phyloP scores from a whole-genome alignment of 2,329 filamentous ascomycete genomes.

The Paecilomyces dactylethromorphus region DNA sequence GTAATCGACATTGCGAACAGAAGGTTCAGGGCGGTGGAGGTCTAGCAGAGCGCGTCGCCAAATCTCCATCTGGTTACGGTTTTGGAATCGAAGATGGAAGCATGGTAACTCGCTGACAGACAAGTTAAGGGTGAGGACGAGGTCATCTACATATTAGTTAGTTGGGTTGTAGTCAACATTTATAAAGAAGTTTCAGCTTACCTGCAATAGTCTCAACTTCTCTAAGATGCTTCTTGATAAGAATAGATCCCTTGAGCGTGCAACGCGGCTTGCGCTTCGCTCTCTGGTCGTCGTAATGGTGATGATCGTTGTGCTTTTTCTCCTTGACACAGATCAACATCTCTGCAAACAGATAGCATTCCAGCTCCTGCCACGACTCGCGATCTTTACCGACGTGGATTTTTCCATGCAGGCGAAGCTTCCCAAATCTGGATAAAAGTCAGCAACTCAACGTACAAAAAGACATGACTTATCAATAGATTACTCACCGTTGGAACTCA shows the following conservation, averaged over 20 bases:
- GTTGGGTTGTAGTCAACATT: neutral
- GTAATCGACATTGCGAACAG: slow-evolving; percentile 64
- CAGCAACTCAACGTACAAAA: neutral
- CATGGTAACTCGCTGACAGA: slow-evolving; percentile 88
- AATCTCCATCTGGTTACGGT: slow-evolving; percentile 69
- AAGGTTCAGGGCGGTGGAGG: slow-evolving; percentile 62
- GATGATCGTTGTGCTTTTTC: slow-evolving; percentile 61
- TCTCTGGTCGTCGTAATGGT: slow-evolving; percentile 58
- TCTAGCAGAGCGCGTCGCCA: slow-evolving; percentile 87
- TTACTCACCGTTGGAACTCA: slow-evolving; percentile 66
- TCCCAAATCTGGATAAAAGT: slow-evolving; percentile 65
- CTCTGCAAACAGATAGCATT: slow-evolving; percentile 94
- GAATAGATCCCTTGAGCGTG: slow-evolving; percentile 91
- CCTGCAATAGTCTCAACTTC: slow-evolving; percentile 64
- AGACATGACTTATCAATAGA: neutral
- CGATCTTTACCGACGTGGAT: slow-evolving; percentile 94
- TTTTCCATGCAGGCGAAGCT: slow-evolving; percentile 79
- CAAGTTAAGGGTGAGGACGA: slow-evolving; percentile 79
- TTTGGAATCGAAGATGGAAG: slow-evolving; percentile 87
- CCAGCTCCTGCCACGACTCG: slow-evolving; percentile 92
- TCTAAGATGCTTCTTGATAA: slow-evolving; percentile 96
- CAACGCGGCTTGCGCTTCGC: slow-evolving; percentile 63
- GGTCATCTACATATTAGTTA: slow-evolving; percentile 53
- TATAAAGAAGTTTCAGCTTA: slow-evolving; percentile 15
- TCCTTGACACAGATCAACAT: slow-evolving; percentile 99